Evolutionary conservation across 768 basidiomycete genomes (phyloP).

Genomic region (Kwoniella dendrophila): DNA sequence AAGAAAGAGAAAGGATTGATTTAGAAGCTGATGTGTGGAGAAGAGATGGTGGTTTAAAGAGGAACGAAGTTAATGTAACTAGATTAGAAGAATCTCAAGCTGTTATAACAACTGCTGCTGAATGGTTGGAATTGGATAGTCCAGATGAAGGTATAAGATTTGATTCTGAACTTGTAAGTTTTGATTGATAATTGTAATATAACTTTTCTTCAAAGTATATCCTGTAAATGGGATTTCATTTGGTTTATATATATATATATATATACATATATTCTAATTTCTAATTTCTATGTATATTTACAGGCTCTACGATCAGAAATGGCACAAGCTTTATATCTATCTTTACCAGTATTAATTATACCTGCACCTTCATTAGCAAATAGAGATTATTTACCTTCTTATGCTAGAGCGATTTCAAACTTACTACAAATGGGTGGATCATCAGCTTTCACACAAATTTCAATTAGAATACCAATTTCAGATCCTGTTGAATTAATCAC

Average conservation of each 20-base stretch:
- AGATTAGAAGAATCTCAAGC: conserved; percentile 64
- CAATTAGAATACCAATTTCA: conserved; percentile 65
- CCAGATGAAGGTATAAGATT: conserved; percentile 90
- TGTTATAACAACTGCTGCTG: conserved; percentile 75
- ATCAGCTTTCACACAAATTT: conserved; percentile 66
- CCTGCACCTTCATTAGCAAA: conserved; percentile 75
- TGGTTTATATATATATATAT: too few relatives aligned
- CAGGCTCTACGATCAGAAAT: conserved; percentile 93
- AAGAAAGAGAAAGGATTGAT: conserved; percentile 54
- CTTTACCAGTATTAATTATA: conserved; percentile 78
- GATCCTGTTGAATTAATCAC: conserved; percentile 61
- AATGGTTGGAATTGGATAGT: conserved; percentile 95
- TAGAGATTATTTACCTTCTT: conserved; percentile 79
- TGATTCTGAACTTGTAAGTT: conserved; percentile 83
- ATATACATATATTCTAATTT: too few relatives aligned
- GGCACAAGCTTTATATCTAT: conserved; percentile 88
- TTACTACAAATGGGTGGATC: conserved; percentile 67
- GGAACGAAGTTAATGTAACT: conserved; percentile 86
- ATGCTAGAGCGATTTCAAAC: conserved; percentile 84
- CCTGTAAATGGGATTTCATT: too few relatives aligned
- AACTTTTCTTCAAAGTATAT: too few relatives aligned
- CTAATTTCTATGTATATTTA: not conserved
- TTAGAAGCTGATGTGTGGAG: conserved; percentile 83
- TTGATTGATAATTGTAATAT: too few relatives aligned
- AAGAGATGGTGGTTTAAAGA: conserved; percentile 71